Base-by-base conservation (phyloP, 345 rosid genomes). In the Camelina neglecta region DNA sequence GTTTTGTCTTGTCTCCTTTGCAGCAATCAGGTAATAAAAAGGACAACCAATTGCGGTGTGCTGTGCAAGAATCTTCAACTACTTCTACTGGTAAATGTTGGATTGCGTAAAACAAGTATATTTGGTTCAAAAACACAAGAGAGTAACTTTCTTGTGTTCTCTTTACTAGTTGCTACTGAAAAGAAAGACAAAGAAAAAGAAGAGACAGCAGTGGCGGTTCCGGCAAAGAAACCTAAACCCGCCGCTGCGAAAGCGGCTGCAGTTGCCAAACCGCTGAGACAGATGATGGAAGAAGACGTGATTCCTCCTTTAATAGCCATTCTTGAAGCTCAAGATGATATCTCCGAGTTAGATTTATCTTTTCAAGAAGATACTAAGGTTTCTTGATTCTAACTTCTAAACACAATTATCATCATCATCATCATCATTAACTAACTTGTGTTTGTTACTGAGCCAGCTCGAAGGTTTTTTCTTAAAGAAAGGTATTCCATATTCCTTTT, bases 271-370 rank as follows among this genome's bases (percentile, higher is more conserved):
- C 83, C 93, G 7, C 75, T 95, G 60, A 84, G 86, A 67, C 71
- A 89, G 80, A 70, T 95, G 87, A 95, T 90, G 94, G 85, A 80
- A 42, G 97, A 95, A 87, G 99, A 95, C 13, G 90, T 95, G 70
- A 92, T 95, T 73, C 99, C 97, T 68, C 82, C 90, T 0, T 76
- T 95, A 58, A 80, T 66, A 79, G 41, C 88, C 39, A 85, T 80
- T 67, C 89, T 95, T 57, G 88, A 89, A 86, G 79, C 90, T 59
- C 88, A 92, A 75, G 77, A 83, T 11, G 93, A 88, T 64, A 80
- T 95, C 24, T 76, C 90, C 44, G 82, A 88, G n/a, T 68, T 90
- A 7, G 86, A 87, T 44, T 82, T 92, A 26, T 81, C 88, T 77
- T 92, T 86, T 76, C 81, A 86, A 79, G 97, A 90, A 10, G 86